phyloP scores from a whole-genome alignment of 202 grass and related monocot species.

The Carex sylvatica region DNA sequence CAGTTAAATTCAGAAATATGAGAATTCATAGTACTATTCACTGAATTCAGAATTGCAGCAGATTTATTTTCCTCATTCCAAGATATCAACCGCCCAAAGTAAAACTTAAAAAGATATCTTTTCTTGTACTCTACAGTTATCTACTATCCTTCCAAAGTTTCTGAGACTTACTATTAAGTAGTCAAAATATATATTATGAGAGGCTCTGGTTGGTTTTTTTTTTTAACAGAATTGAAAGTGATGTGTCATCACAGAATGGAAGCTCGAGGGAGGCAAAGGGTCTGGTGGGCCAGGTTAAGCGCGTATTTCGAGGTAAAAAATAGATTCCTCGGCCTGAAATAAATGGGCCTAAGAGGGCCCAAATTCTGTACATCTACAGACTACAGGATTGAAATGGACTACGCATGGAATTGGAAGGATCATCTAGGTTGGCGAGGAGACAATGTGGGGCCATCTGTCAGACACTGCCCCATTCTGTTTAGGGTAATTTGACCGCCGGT shows the following conservation, averaged over 20 bases:
- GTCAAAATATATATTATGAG: not conserved
- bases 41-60: no score
- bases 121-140: not conserved
- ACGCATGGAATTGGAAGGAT: constrained; percentile 23
- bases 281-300: not conserved
- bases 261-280: not conserved
- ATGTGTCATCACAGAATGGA: not conserved
- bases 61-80: no score
- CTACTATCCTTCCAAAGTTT: not conserved
- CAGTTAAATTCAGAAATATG: no score
- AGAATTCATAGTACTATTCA: no score
- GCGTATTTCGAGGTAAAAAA: not conserved
- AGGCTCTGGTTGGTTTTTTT: not conserved
- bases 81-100: no score
- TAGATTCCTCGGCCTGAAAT: not conserved
- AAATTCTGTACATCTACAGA: not conserved
- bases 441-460: constrained; percentile 9
- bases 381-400: not conserved
- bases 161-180: not conserved
- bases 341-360: constrained; percentile 16
- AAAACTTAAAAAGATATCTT: no score
- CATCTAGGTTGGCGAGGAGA: not conserved
- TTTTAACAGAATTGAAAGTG: constrained; percentile 27
- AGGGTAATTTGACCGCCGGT: not conserved
- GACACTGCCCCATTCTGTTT: constrained; percentile 1